Evolutionary conservation across 2,329 filamentous ascomycete species (phyloP).

Genomic region (Claviceps pusilla): DNA sequence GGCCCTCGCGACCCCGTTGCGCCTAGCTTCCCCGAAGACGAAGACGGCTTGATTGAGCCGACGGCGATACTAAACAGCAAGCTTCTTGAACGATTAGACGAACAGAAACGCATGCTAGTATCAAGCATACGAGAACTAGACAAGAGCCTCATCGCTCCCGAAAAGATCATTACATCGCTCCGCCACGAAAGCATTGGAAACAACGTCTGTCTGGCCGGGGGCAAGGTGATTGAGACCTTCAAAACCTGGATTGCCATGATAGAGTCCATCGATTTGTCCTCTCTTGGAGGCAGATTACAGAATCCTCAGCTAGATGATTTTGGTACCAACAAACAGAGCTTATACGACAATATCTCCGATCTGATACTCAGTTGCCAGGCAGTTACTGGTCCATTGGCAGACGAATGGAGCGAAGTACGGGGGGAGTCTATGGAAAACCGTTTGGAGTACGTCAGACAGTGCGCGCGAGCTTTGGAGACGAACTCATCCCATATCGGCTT

Average conservation of each 20-base stretch:
- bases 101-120: slow-evolving; percentile 72
- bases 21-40: slow-evolving; percentile 75
- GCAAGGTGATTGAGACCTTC: slow-evolving; percentile 74
- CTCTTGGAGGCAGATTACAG: slow-evolving; percentile 62
- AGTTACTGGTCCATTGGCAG: slow-evolving; percentile 77
- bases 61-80: slow-evolving; percentile 59
- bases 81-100: slow-evolving; percentile 69
- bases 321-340: slow-evolving; percentile 74
- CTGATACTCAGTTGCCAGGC: slow-evolving; percentile 76
- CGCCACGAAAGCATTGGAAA: slow-evolving; percentile 71
- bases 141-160: slow-evolving; percentile 60
- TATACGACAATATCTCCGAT: slow-evolving; percentile 88
- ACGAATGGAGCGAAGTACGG: slow-evolving; percentile 90
- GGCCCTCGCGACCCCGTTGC: slow-evolving; percentile 55
- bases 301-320: slow-evolving; percentile 81
- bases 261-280: slow-evolving; percentile 79
- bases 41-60: slow-evolving; percentile 58
- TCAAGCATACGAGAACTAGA: slow-evolving; percentile 76
- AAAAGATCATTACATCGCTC: slow-evolving; percentile 67
- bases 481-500: slow-evolving; percentile 79
- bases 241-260: slow-evolving; percentile 79
- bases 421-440: slow-evolving; percentile 81
- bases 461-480: slow-evolving; percentile 67
- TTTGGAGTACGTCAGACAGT: slow-evolving; percentile 62
- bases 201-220: slow-evolving; percentile 61